Conservation (phyloP, 768 basidiomycete genomes). For the Termitomyces sp. region DNA sequence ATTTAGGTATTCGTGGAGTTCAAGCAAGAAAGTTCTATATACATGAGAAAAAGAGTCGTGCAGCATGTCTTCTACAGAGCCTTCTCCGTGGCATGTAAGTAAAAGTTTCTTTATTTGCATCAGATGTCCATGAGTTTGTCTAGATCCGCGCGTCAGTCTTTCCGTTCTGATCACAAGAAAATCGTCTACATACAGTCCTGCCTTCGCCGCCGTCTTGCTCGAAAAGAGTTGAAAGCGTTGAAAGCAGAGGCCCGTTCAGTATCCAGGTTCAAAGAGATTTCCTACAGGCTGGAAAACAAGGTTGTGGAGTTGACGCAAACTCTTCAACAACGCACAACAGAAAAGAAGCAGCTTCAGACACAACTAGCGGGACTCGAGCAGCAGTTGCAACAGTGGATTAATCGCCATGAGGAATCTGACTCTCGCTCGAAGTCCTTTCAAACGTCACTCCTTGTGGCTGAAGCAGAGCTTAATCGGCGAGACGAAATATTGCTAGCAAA, state of each 20-base stretch:
- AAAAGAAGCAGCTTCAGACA: slow-evolving; percentile 83
- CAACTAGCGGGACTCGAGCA: slow-evolving; percentile 76
- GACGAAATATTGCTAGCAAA: slow-evolving; percentile 75
- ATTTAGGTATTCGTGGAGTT: slow-evolving; percentile 66
- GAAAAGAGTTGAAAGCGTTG: slow-evolving; percentile 78
- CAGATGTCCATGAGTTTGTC: neutral
- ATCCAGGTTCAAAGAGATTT: slow-evolving; percentile 97
- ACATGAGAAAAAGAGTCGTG: slow-evolving; percentile 50
- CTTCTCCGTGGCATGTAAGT: slow-evolving; percentile 81
- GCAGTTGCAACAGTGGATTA: slow-evolving; percentile 80
- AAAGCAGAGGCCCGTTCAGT: slow-evolving; percentile 93
- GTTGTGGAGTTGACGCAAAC: slow-evolving; percentile 97
- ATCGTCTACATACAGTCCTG: slow-evolving; percentile 90
- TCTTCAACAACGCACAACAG: slow-evolving; percentile 83
- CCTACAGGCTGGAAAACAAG: slow-evolving; percentile 97
- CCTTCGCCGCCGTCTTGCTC: slow-evolving; percentile 82
- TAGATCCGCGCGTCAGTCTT: slow-evolving; percentile 51
- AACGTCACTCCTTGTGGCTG: slow-evolving; percentile 59
- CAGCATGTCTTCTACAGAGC: slow-evolving; percentile 73
- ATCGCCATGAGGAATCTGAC: slow-evolving; percentile 86
- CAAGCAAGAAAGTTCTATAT: slow-evolving; percentile 59
- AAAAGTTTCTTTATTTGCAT: neutral
- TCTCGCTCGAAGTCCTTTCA: slow-evolving; percentile 68
- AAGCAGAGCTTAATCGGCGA: slow-evolving; percentile 64
- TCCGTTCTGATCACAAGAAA: slow-evolving; percentile 57